Evolutionary conservation across 2,329 filamentous ascomycete genomes (phyloP), one percentile per base, ranked within the genome.

Genomic region (Pyrenophora seminiperda): DNA sequence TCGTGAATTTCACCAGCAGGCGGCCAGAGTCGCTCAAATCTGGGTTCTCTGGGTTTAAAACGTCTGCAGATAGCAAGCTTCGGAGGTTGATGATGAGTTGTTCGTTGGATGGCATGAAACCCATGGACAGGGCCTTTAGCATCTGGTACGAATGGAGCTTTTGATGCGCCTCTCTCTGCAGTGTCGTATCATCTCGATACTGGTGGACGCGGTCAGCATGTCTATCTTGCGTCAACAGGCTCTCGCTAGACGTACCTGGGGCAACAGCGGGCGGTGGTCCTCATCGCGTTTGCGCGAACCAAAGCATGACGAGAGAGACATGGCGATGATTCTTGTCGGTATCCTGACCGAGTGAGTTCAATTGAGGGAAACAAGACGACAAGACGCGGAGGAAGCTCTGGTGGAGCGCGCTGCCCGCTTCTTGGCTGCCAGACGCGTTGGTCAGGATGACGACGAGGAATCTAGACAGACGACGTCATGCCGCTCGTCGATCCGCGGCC

Each of bases 141-240:
- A 96, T 96, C 78, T 96, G 91, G 70, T 96, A 97, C 19, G 87
- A 87, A 75, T 96, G 93, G 53, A 97, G 82, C 79, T 96, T 97
- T 73, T 93, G 86, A 67, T 93, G 90, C 50, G 96, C 81, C 63
- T 85, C 80, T 39, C 85, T 81, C 80, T 66, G 62, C 45, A 92
- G 77, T 24, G 80, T 76, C 1, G 92, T 96, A 65, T 94, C 90
- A 72, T 95, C 88, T 64, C 85, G 80, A 79, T 94, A 94, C 59
- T 63, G 20, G 7, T 3, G 5, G 17, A 20, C 7, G 17, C n/a
- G 10, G 6, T 46, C 19, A 53, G 45, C 20, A 31, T n/a, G 34
- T 38, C 13, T 6, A 22, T 29, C 10, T 45, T 29, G 19, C 6
- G 13, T 31, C 31, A 14, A 15, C 11, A 17, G 6, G 24, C 10